Base-by-base conservation (phyloP, 2,329 filamentous ascomycete genomes). In the Graphilbum ipis-grandicollis region DNA sequence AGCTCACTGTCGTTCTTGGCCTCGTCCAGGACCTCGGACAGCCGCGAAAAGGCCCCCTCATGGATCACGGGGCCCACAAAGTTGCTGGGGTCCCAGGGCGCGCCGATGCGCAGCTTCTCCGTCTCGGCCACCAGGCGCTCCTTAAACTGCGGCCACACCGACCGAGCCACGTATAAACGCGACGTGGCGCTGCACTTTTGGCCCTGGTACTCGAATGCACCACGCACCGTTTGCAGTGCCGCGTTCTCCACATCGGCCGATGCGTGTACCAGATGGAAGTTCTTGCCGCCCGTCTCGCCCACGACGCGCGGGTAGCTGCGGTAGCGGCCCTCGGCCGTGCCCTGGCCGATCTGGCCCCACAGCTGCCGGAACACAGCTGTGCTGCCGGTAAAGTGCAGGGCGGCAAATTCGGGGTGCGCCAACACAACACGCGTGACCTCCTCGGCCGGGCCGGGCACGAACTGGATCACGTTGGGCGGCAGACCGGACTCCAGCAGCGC, bases 331-430 rank as follows among this genome's bases (percentile, higher is more conserved):
- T 85, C 75, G 5, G 81, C 80, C 17, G 92, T 77, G 30, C 81
- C 82, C 44, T 70, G 65, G 10, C 83, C 82, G 49, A 94, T 93
- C 55, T 83, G 72, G 15, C 83, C 83, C 55, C 92, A 93, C 12
- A 96, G 66, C 51, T 75, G 74, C 43, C 84, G 78, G 75, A 96
- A 94, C 22, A 96, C 82, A 35, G 75, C 74, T 1, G 88, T 94
- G 62, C 80, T 90, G 42, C 88, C 88, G 1, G 86, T 96, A 65
- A 86, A 96, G 64, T 94, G 85, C 18, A 96, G 72, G n/a, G 82
- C 79, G 9, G 86, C 79, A 49, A 96, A 90, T 41, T 92, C 66
- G 47, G 64, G 73, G 63, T 90, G 83, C 36, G 66, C 66, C 32
- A 94, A 68, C 9, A 82, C 79, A 26, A 70, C 68, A 53, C 77